Conservation (phyloP, 169 alveolate genomes). For the Cryptosporidium meleagridis region DNA sequence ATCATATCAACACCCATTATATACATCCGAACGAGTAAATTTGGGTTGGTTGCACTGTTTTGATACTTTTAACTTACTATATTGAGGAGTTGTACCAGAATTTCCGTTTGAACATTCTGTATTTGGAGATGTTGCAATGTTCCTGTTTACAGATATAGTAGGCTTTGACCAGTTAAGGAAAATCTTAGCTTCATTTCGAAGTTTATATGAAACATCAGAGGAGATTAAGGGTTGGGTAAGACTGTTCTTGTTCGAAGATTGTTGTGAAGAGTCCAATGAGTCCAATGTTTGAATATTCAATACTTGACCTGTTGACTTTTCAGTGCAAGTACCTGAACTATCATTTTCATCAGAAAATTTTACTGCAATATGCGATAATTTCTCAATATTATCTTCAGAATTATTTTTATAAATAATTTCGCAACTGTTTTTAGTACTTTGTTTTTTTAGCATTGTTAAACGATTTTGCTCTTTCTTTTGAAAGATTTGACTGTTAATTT, state of each 20-base stretch:
- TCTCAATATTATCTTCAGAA: not conserved
- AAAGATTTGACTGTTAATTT: not conserved
- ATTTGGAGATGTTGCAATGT: not conserved
- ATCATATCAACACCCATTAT: not conserved
- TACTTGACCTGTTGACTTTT: not conserved
- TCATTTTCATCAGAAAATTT: conserved; percentile 19
- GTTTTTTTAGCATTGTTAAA: conserved; percentile 9
- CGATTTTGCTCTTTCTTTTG: conserved; percentile 10
- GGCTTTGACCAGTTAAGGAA: conserved; percentile 2
- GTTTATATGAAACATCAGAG: not conserved
- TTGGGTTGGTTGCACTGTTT: not conserved
- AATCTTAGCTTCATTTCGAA: not conserved
- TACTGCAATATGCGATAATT: not conserved
- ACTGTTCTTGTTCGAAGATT: not conserved
- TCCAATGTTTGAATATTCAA: not conserved
- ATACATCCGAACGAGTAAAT: conserved; percentile 8
- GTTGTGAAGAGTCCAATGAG: not conserved
- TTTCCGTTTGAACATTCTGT: not conserved
- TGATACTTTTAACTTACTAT: conserved; percentile 6
- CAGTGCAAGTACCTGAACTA: not conserved
- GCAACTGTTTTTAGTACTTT: not conserved
- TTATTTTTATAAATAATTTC: not conserved
- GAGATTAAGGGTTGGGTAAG: not conserved
- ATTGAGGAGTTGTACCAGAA: not conserved
- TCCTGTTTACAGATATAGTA: not conserved